These are phyloP conservation scores for Penicillium sp. DNA, from an alignment of 2,329 filamentous ascomycete genomes.

Conservation along the genomic window DNA sequence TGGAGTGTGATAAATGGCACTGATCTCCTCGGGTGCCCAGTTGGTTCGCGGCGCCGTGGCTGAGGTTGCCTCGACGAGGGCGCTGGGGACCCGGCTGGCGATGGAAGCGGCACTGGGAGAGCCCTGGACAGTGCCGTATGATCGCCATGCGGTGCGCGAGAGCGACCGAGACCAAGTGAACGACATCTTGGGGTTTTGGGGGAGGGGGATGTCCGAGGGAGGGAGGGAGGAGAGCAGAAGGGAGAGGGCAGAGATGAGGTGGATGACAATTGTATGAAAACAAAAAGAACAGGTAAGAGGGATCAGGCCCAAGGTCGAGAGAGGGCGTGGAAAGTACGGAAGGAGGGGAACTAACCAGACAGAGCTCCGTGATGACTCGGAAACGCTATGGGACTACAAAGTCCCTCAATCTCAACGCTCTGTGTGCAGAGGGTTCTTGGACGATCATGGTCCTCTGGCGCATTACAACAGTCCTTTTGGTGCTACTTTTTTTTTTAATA, in stretches of 20 bases:
- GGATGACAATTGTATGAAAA: too few relatives aligned
- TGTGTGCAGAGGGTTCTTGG: too few relatives aligned
- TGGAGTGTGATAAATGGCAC: slow-evolving; percentile 73
- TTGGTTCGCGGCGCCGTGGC: slow-evolving; percentile 54
- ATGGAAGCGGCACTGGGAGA: slow-evolving; percentile 28
- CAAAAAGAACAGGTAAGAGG: neutral
- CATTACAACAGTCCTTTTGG: too few relatives aligned
- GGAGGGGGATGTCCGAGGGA: slow-evolving; percentile 12
- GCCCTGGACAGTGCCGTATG: slow-evolving; percentile 38
- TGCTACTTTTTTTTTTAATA: too few relatives aligned
- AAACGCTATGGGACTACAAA: too few relatives aligned
- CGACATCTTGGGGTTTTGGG: slow-evolving; percentile 18
- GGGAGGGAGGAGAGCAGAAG: neutral
- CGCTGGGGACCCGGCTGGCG: slow-evolving; percentile 26
- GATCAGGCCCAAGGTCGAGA: neutral
- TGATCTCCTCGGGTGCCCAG: slow-evolving; percentile 78
- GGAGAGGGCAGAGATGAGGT: neutral
- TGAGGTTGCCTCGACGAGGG: slow-evolving; percentile 32
- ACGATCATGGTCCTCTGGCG: too few relatives aligned
- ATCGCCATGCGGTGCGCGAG: slow-evolving; percentile 24
- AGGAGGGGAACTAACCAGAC: slow-evolving; percentile 4
- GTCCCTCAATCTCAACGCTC: too few relatives aligned
- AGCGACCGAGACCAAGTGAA: slow-evolving; percentile 26
- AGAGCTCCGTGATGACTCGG: slow-evolving; percentile 14
- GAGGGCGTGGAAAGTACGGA: neutral